Evolutionary conservation across 345 rosid species (phyloP).

Genomic region (Hibiscus trionum): DNA sequence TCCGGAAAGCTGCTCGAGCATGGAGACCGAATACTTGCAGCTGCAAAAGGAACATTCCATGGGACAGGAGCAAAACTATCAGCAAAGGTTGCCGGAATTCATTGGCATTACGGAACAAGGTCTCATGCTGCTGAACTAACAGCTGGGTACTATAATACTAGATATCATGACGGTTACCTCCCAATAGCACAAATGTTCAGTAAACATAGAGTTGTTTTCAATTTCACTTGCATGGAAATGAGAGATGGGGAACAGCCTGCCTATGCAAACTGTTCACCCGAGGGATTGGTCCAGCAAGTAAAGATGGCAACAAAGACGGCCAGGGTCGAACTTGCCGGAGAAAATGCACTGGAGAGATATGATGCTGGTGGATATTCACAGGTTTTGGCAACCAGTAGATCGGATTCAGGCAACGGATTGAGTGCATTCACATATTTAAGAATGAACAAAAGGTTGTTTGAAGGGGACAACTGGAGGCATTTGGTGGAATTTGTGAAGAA

Average conservation of each 20-base stretch:
- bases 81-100: conserved; percentile 89
- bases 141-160: conserved; percentile 82
- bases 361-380: conserved; percentile 67
- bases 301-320: conserved; percentile 59
- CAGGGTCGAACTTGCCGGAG: conserved; percentile 74
- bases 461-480: conserved; percentile 73
- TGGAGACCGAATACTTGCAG: conserved; percentile 65
- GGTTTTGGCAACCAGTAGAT: conserved; percentile 65
- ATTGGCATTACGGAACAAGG: conserved; percentile 92
- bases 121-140: conserved; percentile 96
- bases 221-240: conserved; percentile 99
- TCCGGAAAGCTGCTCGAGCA: conserved; percentile 68
- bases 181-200: conserved; percentile 68
- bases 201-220: conserved; percentile 56
- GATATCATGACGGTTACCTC: conserved; percentile 65
- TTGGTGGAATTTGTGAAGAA: conserved; percentile 67
- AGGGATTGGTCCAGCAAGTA: conserved; percentile 82
- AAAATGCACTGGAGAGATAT: conserved; percentile 83
- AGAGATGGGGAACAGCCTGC: conserved; percentile 66
- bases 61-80: conserved; percentile 67
- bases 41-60: conserved; percentile 62
- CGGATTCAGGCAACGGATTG: conserved; percentile 66
- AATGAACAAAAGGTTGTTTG: conserved; percentile 80
- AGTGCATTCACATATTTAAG: conserved; percentile 83
- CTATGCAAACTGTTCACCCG: conserved; percentile 75